Conservation (phyloP, 345 rosid species). For the Odontarrhena argentea region DNA sequence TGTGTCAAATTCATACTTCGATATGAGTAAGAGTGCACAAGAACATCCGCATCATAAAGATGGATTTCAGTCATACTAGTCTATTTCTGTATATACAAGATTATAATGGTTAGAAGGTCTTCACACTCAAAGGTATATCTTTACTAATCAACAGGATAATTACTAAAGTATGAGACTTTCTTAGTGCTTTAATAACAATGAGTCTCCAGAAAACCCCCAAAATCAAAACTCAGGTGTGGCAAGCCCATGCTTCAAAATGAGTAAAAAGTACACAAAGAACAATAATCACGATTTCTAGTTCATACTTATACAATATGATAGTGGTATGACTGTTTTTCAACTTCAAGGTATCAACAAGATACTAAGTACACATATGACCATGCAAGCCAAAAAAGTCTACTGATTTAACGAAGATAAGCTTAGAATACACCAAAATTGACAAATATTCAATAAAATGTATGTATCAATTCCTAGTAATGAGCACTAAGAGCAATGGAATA, state of each 20-base stretch:
- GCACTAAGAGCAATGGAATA: neutral
- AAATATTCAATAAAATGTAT: neutral
- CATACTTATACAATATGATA: no score
- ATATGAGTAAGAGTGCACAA: neutral
- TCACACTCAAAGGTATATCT: neutral
- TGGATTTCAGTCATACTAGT: slow-evolving; percentile 1
- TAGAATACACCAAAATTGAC: neutral
- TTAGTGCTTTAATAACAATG: neutral
- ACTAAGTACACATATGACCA: no score
- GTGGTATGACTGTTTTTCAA: no score
- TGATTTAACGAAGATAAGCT: slow-evolving; percentile 1
- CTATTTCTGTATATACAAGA: neutral
- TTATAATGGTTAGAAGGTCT: neutral
- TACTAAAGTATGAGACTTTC: neutral
- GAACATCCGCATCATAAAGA: neutral
- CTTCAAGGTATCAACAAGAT: no score
- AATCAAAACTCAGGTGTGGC: no score
- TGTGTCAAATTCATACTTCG: neutral
- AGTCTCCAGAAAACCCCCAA: no score
- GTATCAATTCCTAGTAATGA: neutral
- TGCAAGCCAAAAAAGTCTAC: neutral
- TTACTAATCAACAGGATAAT: neutral
- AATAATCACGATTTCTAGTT: no score
- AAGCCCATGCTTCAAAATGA: no score
- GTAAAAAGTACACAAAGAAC: no score